Percentiles rank a stretch among this genome's conserved stretches.
Conservation (phyloP, 2,329 filamentous ascomycete genomes). For the Colletotrichum sp. region DNA sequence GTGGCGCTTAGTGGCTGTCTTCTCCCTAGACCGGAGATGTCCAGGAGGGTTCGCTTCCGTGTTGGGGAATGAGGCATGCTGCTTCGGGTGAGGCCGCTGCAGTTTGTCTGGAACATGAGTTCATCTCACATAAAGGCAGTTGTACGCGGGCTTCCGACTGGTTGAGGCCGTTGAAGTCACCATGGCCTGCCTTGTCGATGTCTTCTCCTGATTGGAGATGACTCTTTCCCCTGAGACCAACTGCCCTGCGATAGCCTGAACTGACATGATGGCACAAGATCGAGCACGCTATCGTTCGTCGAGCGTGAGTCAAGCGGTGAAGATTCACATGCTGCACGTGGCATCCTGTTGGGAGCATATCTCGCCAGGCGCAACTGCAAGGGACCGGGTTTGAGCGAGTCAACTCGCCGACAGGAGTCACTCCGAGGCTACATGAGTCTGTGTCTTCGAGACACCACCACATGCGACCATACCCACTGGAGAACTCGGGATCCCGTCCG, state of each 20-base stretch:
- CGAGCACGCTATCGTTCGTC: not conserved
- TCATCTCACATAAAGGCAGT: not conserved
- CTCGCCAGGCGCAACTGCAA: not conserved
- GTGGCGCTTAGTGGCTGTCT: not conserved
- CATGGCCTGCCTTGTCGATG: no score
- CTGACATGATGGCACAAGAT: not conserved
- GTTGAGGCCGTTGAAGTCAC: not conserved
- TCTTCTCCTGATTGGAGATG: not conserved
- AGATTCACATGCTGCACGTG: not conserved
- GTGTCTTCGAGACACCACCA: not conserved
- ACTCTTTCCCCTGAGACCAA: not conserved
- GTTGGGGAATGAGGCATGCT: not conserved
- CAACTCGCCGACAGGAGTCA: not conserved
- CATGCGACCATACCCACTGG: conserved; percentile 7
- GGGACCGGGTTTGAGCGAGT: not conserved
- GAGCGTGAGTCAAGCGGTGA: not conserved
- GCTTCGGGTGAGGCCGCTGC: not conserved
- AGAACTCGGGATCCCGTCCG: conserved; percentile 15
- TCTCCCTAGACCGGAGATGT: not conserved
- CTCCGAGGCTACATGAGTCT: not conserved
- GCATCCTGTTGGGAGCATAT: not conserved
- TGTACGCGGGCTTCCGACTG: not conserved
- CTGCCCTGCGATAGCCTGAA: not conserved
- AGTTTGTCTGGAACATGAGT: not conserved
- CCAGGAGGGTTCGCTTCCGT: not conserved